Conservation (phyloP, 495 filamentous ascomycete species). For the Trichoderma reesei region DNA sequence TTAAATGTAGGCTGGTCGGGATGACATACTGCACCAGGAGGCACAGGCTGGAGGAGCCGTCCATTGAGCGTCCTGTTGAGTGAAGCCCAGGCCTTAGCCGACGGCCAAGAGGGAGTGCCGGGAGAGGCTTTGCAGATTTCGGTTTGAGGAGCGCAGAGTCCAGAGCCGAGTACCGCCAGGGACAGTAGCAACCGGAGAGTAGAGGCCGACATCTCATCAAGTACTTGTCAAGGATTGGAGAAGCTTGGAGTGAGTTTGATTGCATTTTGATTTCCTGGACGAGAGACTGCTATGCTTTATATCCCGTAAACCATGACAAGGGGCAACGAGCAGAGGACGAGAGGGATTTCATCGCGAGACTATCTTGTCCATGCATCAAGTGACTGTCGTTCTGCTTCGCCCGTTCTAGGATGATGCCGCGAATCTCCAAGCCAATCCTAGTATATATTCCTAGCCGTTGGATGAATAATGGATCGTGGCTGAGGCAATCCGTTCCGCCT, state of each 20-base stretch:
- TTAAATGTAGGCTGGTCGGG: conserved; percentile 25
- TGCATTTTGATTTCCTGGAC: background rate
- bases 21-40: conserved; percentile 50
- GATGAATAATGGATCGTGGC: background rate
- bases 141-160: background rate
- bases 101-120: conserved; percentile 26
- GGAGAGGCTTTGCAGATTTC: conserved; percentile 26
- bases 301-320: no score
- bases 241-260: background rate
- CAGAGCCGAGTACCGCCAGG: background rate
- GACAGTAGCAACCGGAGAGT: background rate
- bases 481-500: background rate
- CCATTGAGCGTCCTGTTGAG: conserved; percentile 34
- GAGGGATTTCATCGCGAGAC: no score
- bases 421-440: background rate
- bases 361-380: no score
- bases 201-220: background rate
- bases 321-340: no score
- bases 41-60: conserved; percentile 39
- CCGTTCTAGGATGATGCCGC: no score
- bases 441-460: background rate
- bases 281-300: no score
- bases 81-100: conserved; percentile 19
- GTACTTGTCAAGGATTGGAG: background rate
- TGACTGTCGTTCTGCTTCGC: no score